A percentile compares a stretch with the other conserved stretches of the same genome.
Conservation (phyloP, 371 early-diverging fungal species). For the Syncephalastrum racemosum region DNA sequence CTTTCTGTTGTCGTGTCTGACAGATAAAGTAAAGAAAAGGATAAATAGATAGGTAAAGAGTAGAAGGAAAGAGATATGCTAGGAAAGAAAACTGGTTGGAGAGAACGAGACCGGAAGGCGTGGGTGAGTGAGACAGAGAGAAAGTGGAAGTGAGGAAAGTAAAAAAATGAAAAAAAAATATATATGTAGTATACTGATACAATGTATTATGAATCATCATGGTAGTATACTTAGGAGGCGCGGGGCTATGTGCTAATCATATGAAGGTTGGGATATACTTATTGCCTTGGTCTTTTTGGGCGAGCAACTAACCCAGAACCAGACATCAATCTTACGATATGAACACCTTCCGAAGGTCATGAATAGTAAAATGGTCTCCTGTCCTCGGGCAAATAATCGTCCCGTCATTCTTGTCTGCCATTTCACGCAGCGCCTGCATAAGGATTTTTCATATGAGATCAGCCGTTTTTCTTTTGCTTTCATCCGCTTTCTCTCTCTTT, state of each 20-base stretch:
- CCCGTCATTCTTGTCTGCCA: conserved; percentile 77
- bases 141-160: too few species aligned
- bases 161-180: conserved; percentile 8
- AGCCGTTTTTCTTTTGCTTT: not conserved
- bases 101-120: too few species aligned
- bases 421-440: conserved; percentile 73
- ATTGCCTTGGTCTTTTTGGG: conserved; percentile 2
- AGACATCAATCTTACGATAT: conserved; percentile 55
- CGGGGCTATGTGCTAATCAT: not conserved
- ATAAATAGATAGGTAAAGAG: too few species aligned
- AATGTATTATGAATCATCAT: too few species aligned
- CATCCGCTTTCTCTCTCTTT: conserved; percentile 3
- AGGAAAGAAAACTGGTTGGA: too few species aligned
- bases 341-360: conserved; percentile 83
- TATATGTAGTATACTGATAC: not conserved
- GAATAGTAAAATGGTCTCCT: conserved; percentile 57
- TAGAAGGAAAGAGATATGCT: too few species aligned
- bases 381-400: conserved; percentile 84
- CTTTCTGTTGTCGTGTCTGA: too few species aligned
- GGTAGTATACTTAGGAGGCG: not conserved
- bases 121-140: too few species aligned
- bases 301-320: not conserved
- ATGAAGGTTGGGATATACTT: not conserved
- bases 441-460: not conserved
- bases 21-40: too few species aligned